Evolutionary conservation across 2,329 filamentous ascomycete genomes (phyloP), one percentile per base, ranked within the genome.

Genomic region (Exophiala sp.): DNA sequence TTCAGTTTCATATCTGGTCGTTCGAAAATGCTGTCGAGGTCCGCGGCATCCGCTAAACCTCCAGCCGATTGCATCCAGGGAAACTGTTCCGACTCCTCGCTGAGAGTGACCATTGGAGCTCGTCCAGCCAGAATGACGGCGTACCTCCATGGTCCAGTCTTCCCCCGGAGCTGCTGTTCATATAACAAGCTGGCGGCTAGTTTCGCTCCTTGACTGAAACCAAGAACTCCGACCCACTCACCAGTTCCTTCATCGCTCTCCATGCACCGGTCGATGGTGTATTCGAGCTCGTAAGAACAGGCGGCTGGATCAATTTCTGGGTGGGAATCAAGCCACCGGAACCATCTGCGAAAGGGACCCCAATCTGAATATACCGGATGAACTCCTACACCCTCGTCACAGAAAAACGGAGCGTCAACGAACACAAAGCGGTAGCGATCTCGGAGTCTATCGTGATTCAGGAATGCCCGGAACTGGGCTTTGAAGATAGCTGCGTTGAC

Each of bases 401-500:
- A 85, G 52, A 78, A 74, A 68, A 85, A 88, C 1, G 87, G 87
- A 0, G 77, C 88, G 62, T 91, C 82, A 60, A 81, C 83, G 71
- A 87, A 92, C 65, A 87, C 83, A 60, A 91, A 78, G 38, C 88
- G 83, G 68, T 90, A 89, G 42, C 78, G 70, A 5, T 77, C 68
- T 41, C 71, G 66, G 0, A 90, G 78, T 50, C 41, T 47, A 1
- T 60, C 60, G 50, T 72, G 65, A 43, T 68, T 65, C 49, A 75
- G 72, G 5, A 83, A 69, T 4, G 73, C 73, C 58, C 88, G 86
- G 62, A 83, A 82, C 72, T 91, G 88, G 9, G 79, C 68, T 57
- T 78, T 74, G 73, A 91, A 91, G 67, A 90, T 82, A 38, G 76
- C 66, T n/a, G 79, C 84, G 65, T 87, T 90, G 60, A 85, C 83